Evolutionary conservation across 1,139 yeast genomes (phyloP).

Genomic region (Yueomyces sp.): DNA sequence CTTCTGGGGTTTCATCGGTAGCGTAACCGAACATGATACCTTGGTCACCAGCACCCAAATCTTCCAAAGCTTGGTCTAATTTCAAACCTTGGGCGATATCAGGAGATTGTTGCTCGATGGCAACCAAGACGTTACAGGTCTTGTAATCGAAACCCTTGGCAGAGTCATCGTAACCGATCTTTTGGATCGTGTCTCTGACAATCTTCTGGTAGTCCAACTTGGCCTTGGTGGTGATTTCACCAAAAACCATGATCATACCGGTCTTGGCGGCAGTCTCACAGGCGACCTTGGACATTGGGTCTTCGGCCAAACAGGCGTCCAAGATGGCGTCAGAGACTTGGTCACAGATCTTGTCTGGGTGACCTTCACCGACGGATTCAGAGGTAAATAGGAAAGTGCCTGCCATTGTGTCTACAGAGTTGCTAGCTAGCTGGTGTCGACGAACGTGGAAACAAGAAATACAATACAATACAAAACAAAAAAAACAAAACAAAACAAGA

Average conservation of each 20-base stretch:
- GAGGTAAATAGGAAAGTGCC: slow-evolving; percentile 66
- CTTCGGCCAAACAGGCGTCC: slow-evolving; percentile 93
- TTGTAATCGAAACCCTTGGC: slow-evolving; percentile 98
- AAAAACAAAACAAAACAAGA: too few relatives aligned
- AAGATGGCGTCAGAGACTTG: slow-evolving; percentile 97
- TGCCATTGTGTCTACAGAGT: slow-evolving; percentile 4
- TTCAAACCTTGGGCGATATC: slow-evolving; percentile 99
- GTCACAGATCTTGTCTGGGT: slow-evolving; percentile 99
- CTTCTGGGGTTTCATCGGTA: slow-evolving; percentile 96
- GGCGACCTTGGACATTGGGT: slow-evolving; percentile 96
- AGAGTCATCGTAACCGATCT: slow-evolving; percentile 93
- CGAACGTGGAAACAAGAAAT: too few relatives aligned
- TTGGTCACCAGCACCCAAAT: slow-evolving; percentile 99
- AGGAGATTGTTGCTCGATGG: slow-evolving; percentile 98
- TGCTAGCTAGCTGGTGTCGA: background rate
- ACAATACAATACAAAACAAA: too few relatives aligned
- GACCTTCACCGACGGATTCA: slow-evolving; percentile 98
- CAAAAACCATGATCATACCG: slow-evolving; percentile 98
- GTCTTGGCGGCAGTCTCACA: slow-evolving; percentile 99
- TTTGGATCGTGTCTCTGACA: slow-evolving; percentile 95
- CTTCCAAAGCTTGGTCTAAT: slow-evolving; percentile 92
- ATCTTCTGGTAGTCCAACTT: slow-evolving; percentile 90
- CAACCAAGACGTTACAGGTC: slow-evolving; percentile 97
- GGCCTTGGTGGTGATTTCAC: slow-evolving; percentile 98
- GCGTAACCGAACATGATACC: slow-evolving; percentile 99